Base-by-base conservation (phyloP, 345 rosid species). In the Noccaea bulbosa region DNA sequence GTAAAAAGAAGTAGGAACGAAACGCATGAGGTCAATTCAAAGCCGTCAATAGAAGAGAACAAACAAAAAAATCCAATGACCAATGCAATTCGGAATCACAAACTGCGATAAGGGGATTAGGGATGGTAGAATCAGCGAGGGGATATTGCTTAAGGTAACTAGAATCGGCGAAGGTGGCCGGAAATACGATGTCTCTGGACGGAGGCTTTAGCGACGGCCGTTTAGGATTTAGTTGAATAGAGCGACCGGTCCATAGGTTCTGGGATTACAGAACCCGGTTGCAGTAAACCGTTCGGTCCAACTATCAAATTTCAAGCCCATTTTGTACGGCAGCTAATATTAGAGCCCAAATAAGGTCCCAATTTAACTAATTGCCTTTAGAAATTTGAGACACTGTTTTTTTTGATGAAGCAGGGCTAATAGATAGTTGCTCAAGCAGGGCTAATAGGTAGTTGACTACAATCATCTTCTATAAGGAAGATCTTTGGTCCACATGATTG, bases 401-500 rank as follows among this genome's bases (percentile, higher is more conserved):
- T n/a, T n/a, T n/a, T n/a, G n/a, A n/a, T n/a, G n/a, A n/a, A n/a
- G n/a, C n/a, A n/a, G n/a, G n/a, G n/a, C n/a, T n/a, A n/a, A n/a
- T n/a, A n/a, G n/a, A n/a, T n/a, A n/a, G 30, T 22, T 49, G 54
- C 14, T 24, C 8, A 17, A 58, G 63, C 16, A 39, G 6, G 46
- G 33, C 15, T 20, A 58, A 14, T 14, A 39, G 4, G 3, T 40
- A 24, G 16, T n/a, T 43, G n/a, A 38, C 39, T 14, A 56, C 53
- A 11, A 34, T 56, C 24, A 15, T 56, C 34, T 39, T 33, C 37
- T 54, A 48, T 15, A 5, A 33, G 0, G 30, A 44, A 53, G 30
- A 54, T 15, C 33, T 54, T 54, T 15, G 35, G 45, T 53, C 43
- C 43, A 72, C 58, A 46, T 55, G 49, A 64, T 47, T 55, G 32